Evolutionary conservation across 2,329 filamentous ascomycete genomes (phyloP).

Genomic region (Fusarium fracticaudum): DNA sequence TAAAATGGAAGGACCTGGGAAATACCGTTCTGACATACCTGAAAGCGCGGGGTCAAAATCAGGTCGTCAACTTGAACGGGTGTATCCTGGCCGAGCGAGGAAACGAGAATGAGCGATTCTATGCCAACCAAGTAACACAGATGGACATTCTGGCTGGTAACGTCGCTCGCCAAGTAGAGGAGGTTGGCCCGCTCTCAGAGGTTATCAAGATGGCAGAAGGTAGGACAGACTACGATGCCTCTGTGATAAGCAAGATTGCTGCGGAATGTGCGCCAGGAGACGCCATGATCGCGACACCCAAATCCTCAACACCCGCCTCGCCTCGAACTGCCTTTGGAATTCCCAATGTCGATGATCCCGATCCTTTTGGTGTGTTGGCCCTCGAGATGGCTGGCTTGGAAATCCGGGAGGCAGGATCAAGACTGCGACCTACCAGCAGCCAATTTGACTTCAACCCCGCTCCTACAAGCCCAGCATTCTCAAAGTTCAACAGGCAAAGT

Average conservation of each 20-base stretch:
- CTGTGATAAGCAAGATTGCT: slow-evolving; percentile 70
- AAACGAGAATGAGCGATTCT: slow-evolving; percentile 70
- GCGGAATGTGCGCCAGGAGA: slow-evolving; percentile 81
- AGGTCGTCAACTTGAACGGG: slow-evolving; percentile 64
- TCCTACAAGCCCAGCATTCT: slow-evolving; percentile 77
- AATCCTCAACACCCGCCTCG: slow-evolving; percentile 46
- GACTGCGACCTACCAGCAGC: slow-evolving; percentile 75
- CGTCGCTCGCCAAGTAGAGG: slow-evolving; percentile 63
- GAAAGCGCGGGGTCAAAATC: slow-evolving; percentile 66
- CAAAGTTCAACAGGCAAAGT: slow-evolving; percentile 71
- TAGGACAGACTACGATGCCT: slow-evolving; percentile 76
- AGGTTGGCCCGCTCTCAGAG: slow-evolving; percentile 73
- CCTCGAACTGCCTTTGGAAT: slow-evolving; percentile 74
- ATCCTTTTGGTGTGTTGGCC: slow-evolving; percentile 90
- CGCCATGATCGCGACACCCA: slow-evolving; percentile 63
- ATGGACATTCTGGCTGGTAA: slow-evolving; percentile 68
- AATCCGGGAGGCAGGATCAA: slow-evolving; percentile 86
- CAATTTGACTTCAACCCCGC: slow-evolving; percentile 84
- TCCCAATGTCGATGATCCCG: slow-evolving; percentile 82
- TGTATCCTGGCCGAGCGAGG: slow-evolving; percentile 65
- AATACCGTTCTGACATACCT: slow-evolving; percentile 68
- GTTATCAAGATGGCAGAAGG: slow-evolving; percentile 91
- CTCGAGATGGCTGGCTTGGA: slow-evolving; percentile 91
- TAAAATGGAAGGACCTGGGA: slow-evolving; percentile 62
- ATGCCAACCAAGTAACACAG: slow-evolving; percentile 59